Evolutionary conservation across 176 grass and related monocot genomes (phyloP).

Genomic region (Chloris gayana): DNA sequence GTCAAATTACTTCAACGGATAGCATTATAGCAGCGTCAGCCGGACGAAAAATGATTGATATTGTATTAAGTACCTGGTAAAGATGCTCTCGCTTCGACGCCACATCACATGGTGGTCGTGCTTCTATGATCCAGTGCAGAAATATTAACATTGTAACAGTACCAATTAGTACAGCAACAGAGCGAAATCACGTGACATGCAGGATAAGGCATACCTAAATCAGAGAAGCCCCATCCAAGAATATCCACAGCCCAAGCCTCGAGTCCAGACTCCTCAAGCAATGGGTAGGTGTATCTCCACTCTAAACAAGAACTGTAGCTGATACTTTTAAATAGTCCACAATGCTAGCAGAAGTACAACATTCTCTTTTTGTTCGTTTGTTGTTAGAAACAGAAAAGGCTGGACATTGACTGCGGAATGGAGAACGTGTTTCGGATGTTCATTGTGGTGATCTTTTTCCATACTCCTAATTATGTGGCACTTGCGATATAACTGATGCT

Average conservation of each 20-base stretch:
- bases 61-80: constrained; percentile 64
- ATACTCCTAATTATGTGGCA: not conserved
- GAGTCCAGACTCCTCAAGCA: constrained; percentile 85
- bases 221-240: constrained; percentile 98
- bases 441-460: not conserved
- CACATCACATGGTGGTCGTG: constrained; percentile 69
- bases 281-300: constrained; percentile 89
- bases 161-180: constrained; percentile 20
- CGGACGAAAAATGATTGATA: not conserved
- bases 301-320: constrained; percentile 94
- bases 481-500: not conserved
- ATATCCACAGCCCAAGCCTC: constrained; percentile 94
- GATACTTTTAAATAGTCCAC: constrained; percentile 43
- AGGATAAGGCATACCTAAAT: constrained; percentile 63
- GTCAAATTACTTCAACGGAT: not conserved
- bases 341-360: not conserved
- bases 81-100: constrained; percentile 82
- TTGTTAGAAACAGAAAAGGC: not conserved
- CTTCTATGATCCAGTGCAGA: constrained; percentile 45
- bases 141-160: constrained; percentile 10
- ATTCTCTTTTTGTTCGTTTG: not conserved
- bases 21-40: not conserved
- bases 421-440: not conserved
- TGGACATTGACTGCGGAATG: not conserved
- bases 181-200: not conserved